Base-by-base conservation (phyloP, 768 basidiomycete genomes). In the Boletus rubescentipes region DNA sequence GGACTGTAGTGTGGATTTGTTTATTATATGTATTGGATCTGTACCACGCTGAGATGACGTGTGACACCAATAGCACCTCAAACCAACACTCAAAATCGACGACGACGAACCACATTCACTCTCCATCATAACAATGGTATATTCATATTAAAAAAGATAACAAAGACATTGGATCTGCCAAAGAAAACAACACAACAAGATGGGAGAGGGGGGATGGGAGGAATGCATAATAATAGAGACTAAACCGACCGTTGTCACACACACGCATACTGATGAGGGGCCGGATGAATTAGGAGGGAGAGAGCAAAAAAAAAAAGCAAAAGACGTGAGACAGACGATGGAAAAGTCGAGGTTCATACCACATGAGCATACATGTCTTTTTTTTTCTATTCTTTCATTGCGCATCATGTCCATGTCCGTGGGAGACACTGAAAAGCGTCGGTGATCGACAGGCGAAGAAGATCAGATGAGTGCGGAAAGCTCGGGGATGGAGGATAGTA, bases 201-300 rank as follows among this genome's bases (percentile, higher is more conserved):
- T 10, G 15, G 36, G 29, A 40, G 34, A 26, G 26, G 16, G 18
- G n/a, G 21, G 29, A 10, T 35, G 16, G 26, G 18, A 6, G 31
- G 32, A 29, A 11, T 37, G 7, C 36, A 55, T 37, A 45, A 55
- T 37, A 45, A 50, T 36, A 50, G 45, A 59, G 48, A 61, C 65
- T 23, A 58, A 58, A 72, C 70, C 69, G 54, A 72, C 70, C 69
- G 68, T 70, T 70, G 61, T 61, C 59, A 69, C 61, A 70, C 46
- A 57, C 49, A 53, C 35, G 48, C 53, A 46, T 53, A 52, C 34
- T 47, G 46, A 58, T 41, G 51, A 40, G 41, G 6, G 29, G 49
- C 50, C 59, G 51, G 53, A 60, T 57, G 51, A 59, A 63, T 53
- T 39, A 56, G 44, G 47, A 44, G 55, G 43, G 38, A 16, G 9